A percentile compares a stretch with the other conserved stretches of the same genome.
These are phyloP conservation scores for Cenchrus americanus DNA, from an alignment of 176 grass and related monocot genomes.

Conservation along the genomic window DNA sequence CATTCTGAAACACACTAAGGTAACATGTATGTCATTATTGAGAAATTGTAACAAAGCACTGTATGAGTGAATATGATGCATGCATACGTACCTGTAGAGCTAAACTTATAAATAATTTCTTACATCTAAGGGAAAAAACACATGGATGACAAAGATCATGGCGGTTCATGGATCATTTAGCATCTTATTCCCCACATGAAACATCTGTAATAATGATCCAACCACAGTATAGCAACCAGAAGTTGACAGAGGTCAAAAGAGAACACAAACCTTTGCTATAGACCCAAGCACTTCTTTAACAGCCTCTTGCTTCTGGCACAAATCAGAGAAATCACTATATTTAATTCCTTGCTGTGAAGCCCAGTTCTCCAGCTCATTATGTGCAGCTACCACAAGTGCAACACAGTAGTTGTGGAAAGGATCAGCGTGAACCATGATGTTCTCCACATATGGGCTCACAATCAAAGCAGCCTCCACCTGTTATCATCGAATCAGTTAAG, in stretches of 20 bases:
- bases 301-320: constrained; percentile 82
- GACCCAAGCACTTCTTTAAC: constrained; percentile 85
- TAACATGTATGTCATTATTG: background rate
- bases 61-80: background rate
- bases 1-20: background rate
- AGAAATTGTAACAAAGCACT: constrained; percentile 9
- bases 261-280: constrained; percentile 66
- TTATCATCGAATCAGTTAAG: constrained; percentile 38
- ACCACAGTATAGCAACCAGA: constrained; percentile 18
- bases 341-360: constrained; percentile 60
- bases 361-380: constrained; percentile 71
- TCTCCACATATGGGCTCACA: constrained; percentile 82
- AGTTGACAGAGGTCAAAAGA: constrained; percentile 2
- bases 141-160: background rate
- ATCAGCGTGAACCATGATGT: constrained; percentile 90
- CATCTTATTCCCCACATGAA: background rate
- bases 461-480: constrained; percentile 86
- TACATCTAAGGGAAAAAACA: background rate
- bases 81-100: background rate
- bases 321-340: constrained; percentile 62
- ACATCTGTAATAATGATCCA: constrained; percentile 7
- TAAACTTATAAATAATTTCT: background rate
- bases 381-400: constrained; percentile 74
- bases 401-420: constrained; percentile 88
- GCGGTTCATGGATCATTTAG: background rate